Percentiles rank a stretch among this genome's conserved stretches.
phyloP scores from a whole-genome alignment of 108 stramenopile species.

The Epipyxis sp. region DNA sequence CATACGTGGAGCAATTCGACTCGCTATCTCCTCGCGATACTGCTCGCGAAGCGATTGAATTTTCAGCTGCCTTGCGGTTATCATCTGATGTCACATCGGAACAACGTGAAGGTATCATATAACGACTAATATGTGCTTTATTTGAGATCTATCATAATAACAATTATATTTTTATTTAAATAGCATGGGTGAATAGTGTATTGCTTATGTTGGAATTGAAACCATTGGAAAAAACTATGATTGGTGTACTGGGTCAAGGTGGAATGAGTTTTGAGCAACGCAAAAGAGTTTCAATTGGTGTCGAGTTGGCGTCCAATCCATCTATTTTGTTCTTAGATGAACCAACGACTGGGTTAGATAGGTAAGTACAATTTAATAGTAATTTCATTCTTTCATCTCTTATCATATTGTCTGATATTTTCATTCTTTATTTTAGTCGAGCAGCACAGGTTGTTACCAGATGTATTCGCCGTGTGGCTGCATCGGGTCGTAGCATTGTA shows the following conservation, averaged over 20 bases:
- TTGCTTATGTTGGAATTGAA: constrained; percentile 18
- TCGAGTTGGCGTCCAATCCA: constrained; percentile 54
- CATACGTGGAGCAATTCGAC: constrained; percentile 69
- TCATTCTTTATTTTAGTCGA: too few relatives aligned
- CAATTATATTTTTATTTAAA: too few relatives aligned
- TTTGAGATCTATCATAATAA: too few relatives aligned
- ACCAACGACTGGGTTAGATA: constrained; percentile 57
- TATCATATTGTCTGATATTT: constrained; percentile 10
- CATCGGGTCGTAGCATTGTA: constrained; percentile 46
- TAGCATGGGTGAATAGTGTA: constrained; percentile 7
- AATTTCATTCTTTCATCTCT: not conserved
- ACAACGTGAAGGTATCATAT: too few relatives aligned
- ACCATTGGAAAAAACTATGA: constrained; percentile 35
- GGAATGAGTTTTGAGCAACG: constrained; percentile 69
- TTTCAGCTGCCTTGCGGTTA: constrained; percentile 61
- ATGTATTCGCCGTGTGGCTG: constrained; percentile 45
- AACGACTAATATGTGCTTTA: not conserved
- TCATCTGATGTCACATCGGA: not conserved
- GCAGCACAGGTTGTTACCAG: constrained; percentile 18
- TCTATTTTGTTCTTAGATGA: constrained; percentile 58
- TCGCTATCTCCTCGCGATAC: constrained; percentile 73
- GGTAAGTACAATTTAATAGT: too few relatives aligned
- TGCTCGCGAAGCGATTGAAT: constrained; percentile 75
- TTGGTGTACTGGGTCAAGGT: constrained; percentile 70
- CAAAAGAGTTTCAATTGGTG: constrained; percentile 49